Conservation (phyloP, 257 asterid species). For the Solanum lycopersicoides region DNA sequence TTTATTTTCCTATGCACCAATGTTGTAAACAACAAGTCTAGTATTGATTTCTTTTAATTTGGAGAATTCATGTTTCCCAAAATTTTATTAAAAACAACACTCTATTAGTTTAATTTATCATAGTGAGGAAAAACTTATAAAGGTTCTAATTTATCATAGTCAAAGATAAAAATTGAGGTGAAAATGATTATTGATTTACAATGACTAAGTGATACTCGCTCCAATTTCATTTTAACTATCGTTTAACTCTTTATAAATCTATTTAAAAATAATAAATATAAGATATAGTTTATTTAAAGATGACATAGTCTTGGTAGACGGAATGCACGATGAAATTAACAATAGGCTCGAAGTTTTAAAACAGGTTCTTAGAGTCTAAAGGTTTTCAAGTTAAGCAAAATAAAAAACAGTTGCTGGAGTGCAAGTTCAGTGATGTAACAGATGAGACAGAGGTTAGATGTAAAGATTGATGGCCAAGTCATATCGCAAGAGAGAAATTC, state of each 20-base stretch:
- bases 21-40: background rate
- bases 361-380: background rate
- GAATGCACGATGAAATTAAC: background rate
- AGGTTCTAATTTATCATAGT: background rate
- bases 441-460: background rate
- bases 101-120: background rate
- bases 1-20: background rate
- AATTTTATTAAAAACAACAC: background rate
- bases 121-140: background rate
- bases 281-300: background rate
- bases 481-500: background rate
- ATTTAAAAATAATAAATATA: background rate
- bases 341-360: background rate
- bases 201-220: background rate
- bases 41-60: background rate
- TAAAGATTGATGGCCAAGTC: background rate
- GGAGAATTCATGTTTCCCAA: background rate
- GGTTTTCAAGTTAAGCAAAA: background rate
- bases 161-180: background rate
- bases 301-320: background rate
- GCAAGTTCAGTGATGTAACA: background rate
- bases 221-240: background rate
- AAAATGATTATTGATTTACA: background rate
- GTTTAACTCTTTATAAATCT: background rate
- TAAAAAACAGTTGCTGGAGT: background rate